Percentiles rank a stretch among this genome's conserved stretches.
These are phyloP conservation scores for Beauveria varroae DNA, from an alignment of 2,329 filamentous ascomycete genomes.

Conservation along the genomic window DNA sequence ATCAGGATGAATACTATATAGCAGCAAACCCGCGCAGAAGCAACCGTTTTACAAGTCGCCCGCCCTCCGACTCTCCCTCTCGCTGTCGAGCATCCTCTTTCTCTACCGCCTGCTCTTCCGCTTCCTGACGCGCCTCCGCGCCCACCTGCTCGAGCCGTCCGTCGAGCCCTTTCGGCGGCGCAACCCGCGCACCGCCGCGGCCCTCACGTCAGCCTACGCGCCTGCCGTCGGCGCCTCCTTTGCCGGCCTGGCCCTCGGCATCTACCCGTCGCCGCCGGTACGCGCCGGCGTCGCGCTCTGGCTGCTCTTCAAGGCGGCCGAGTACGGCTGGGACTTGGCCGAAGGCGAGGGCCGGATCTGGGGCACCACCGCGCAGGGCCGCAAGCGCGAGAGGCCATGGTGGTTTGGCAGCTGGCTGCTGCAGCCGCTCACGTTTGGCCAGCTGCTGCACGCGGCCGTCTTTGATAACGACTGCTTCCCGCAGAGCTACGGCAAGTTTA, in stretches of 20 bases:
- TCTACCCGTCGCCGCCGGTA: conserved; percentile 58
- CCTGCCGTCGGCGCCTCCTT: conserved; percentile 87
- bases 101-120: conserved; percentile 85
- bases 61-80: conserved; percentile 70
- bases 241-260: conserved; percentile 73
- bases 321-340: conserved; percentile 78
- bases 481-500: conserved; percentile 30
- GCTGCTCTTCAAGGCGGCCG: conserved; percentile 69
- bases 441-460: conserved; percentile 67
- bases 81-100: conserved; percentile 76
- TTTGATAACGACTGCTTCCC: conserved; percentile 72
- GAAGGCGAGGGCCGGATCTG: conserved; percentile 66
- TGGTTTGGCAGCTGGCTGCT: conserved; percentile 83
- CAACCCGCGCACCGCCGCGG: conserved; percentile 67
- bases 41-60: conserved; percentile 55
- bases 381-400: conserved; percentile 59
- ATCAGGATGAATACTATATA: conserved; percentile 9
- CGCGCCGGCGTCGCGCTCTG: conserved; percentile 79
- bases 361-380: conserved; percentile 40
- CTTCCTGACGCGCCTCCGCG: conserved; percentile 74
- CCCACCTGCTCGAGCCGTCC: conserved; percentile 70
- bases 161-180: conserved; percentile 73
- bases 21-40: conserved; percentile 31
- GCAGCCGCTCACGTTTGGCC: conserved; percentile 68
- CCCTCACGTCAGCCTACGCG: conserved; percentile 75